phyloP scores from a whole-genome alignment of 441 rosid species.

The Gossypium schwendimanii region DNA sequence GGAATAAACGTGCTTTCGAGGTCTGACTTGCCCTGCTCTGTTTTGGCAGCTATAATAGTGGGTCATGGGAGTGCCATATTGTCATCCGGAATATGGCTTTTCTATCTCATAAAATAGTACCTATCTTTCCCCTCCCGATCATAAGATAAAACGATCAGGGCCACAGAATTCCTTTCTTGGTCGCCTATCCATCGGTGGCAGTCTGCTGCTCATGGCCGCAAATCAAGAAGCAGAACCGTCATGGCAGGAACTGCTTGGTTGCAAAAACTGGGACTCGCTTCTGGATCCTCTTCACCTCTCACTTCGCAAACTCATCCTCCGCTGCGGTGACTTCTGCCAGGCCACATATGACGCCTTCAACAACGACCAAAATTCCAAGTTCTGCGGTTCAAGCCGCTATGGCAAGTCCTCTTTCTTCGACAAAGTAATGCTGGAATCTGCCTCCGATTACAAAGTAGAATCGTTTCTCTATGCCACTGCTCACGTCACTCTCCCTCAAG shows the following conservation, averaged over 20 bases:
- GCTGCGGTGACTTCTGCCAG: slow-evolving; percentile 83
- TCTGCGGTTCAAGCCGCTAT: slow-evolving; percentile 76
- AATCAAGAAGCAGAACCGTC: slow-evolving; percentile 23
- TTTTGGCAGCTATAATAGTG: neutral
- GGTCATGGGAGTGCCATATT: neutral
- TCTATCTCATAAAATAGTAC: neutral
- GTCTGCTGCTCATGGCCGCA: neutral
- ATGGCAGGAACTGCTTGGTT: slow-evolving; percentile 63
- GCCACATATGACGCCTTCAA: slow-evolving; percentile 86
- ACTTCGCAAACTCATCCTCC: slow-evolving; percentile 62
- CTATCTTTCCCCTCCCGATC: neutral
- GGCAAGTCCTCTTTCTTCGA: slow-evolving; percentile 51
- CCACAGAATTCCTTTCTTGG: neutral
- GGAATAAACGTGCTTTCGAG: no score
- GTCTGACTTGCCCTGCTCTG: no score
- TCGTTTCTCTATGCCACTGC: slow-evolving; percentile 75
- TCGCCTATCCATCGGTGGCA: neutral
- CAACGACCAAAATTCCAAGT: slow-evolving; percentile 73
- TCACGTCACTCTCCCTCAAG: slow-evolving; percentile 44
- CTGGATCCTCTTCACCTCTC: slow-evolving; percentile 62
- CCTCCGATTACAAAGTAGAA: slow-evolving; percentile 36
- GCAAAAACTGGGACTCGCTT: slow-evolving; percentile 58
- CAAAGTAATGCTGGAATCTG: slow-evolving; percentile 58
- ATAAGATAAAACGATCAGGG: neutral
- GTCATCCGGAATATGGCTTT: neutral